These are phyloP conservation scores for Leccinum incarnatum DNA, from an alignment of 768 basidiomycete species.

Conservation along the genomic window DNA sequence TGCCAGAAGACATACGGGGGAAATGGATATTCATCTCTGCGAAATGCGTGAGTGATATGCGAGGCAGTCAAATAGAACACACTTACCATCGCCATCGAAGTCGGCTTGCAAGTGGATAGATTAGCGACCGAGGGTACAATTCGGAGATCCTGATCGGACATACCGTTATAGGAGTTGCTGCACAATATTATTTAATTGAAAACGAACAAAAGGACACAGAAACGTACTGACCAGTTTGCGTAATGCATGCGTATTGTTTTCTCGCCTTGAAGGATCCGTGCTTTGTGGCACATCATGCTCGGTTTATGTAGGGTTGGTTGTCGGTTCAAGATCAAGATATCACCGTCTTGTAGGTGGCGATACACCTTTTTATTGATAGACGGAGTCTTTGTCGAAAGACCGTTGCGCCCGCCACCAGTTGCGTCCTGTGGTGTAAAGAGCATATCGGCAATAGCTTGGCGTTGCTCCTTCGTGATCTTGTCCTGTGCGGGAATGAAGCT, in stretches of 20 bases:
- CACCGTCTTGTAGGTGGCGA: slow-evolving; percentile 90
- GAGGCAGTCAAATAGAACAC: slow-evolving; percentile 1
- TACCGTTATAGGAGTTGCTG: slow-evolving; percentile 97
- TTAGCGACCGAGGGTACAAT: slow-evolving; percentile 7
- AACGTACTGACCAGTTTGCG: slow-evolving; percentile 82
- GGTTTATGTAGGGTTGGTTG: slow-evolving; percentile 99
- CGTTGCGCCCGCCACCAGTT: slow-evolving; percentile 41
- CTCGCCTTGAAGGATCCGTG: slow-evolving; percentile 88
- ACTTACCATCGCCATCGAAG: slow-evolving; percentile 86
- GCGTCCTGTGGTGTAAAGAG: slow-evolving; percentile 87
- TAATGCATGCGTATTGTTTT: slow-evolving; percentile 99
- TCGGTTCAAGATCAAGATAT: slow-evolving; percentile 92
- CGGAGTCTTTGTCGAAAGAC: slow-evolving; percentile 73
- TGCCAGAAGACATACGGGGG: slow-evolving; percentile 63
- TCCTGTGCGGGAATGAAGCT: slow-evolving; percentile 49
- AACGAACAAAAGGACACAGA: neutral
- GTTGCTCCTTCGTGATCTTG: slow-evolving; percentile 80
- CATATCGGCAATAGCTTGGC: slow-evolving; percentile 94
- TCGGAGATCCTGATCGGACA: slow-evolving; percentile 23
- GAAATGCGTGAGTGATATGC: slow-evolving; percentile 5
- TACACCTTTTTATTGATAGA: slow-evolving; percentile 97
- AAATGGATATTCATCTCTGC: slow-evolving; percentile 99
- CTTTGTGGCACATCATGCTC: slow-evolving; percentile 98
- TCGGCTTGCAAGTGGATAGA: slow-evolving; percentile 51
- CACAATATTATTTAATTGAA: slow-evolving; percentile 15